Evolutionary conservation across 805 yeast species (phyloP), one percentile per base, ranked within the genome.

Genomic region (Yamadazyma kitorensis): DNA sequence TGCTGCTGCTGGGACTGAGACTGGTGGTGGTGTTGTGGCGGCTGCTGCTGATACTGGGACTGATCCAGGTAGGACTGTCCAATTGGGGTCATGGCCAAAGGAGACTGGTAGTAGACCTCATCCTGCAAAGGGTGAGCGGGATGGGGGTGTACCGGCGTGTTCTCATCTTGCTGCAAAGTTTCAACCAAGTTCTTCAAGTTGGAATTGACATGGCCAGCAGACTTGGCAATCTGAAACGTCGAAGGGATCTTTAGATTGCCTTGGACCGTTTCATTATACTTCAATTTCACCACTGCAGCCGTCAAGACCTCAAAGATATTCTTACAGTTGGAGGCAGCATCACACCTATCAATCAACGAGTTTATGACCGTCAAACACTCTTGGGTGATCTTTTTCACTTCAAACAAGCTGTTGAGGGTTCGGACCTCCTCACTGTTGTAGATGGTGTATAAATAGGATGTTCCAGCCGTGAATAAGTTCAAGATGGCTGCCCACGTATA

Each of bases 401-500:
- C 76, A 15, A 67, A 64, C 14, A 76, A 44, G 1, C 71, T 54
- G 13, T 77, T 68, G 5, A 60, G 59, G 5, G 57, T 51, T 15
- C 82, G 55, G 2, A 73, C 76, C 29, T 69, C 72, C n/a, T 68
- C 68, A 23, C 85, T 76, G 53, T 82, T 82, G 54, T 84, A 87
- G 10, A 86, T 68, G 1, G 88, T 74, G 52, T 84, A 87, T 27
- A 88, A 63, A 47, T 78, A 87, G 1, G 95, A 82, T 17, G 91
- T 82, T 1, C 95, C 94, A 0, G 95, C 89, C 83, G 85, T 82
- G 53, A 86, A 86, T 34, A 86, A 64, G 52, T 86, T 87, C 55
- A 87, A 95, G 3, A 86, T 89, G 0, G 94, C 93, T 2, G 88
- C 89, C 96, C 96, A 88, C 0, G 96, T 86, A 57, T 85, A 88